Evolutionary conservation across 2,329 filamentous ascomycete genomes (phyloP).

Genomic region (Colletotrichum tropicale): DNA sequence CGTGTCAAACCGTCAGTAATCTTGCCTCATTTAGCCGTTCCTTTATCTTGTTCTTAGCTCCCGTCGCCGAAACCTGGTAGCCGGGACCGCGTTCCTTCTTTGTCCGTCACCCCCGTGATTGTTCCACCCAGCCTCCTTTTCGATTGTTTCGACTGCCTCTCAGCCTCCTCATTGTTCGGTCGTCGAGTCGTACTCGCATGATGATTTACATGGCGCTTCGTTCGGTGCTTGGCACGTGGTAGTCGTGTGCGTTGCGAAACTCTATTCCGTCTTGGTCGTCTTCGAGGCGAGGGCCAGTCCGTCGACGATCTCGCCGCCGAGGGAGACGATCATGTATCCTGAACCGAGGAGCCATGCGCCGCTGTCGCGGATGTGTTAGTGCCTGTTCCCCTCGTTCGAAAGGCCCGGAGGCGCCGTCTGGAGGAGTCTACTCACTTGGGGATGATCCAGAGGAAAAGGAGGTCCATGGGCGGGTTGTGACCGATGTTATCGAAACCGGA

Average conservation of each 20-base stretch:
- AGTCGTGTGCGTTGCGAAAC: neutral
- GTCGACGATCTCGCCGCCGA: conserved; percentile 54
- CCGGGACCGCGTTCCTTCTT: neutral
- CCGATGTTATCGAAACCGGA: conserved; percentile 61
- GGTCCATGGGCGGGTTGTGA: conserved; percentile 51
- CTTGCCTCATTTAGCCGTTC: neutral
- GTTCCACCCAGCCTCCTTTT: neutral
- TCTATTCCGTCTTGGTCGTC: conserved; percentile 45
- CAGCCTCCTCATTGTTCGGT: neutral
- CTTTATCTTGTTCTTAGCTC: neutral
- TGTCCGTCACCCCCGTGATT: neutral
- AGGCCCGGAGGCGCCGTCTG: neutral
- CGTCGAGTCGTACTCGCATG: neutral
- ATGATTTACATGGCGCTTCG: neutral
- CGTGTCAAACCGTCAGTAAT: neutral
- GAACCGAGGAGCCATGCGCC: conserved; percentile 61
- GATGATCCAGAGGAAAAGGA: conserved; percentile 61
- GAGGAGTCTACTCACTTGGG: conserved; percentile 55
- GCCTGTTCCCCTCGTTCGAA: neutral
- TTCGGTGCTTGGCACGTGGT: neutral
- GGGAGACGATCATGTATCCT: conserved; percentile 52
- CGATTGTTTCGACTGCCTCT: neutral
- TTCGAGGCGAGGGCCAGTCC: conserved; percentile 44
- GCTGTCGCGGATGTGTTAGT: conserved; percentile 34
- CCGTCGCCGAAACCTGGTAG: neutral